phyloP scores from a whole-genome alignment of 352 stramenopile genomes.

The Pythium plurisporium region DNA sequence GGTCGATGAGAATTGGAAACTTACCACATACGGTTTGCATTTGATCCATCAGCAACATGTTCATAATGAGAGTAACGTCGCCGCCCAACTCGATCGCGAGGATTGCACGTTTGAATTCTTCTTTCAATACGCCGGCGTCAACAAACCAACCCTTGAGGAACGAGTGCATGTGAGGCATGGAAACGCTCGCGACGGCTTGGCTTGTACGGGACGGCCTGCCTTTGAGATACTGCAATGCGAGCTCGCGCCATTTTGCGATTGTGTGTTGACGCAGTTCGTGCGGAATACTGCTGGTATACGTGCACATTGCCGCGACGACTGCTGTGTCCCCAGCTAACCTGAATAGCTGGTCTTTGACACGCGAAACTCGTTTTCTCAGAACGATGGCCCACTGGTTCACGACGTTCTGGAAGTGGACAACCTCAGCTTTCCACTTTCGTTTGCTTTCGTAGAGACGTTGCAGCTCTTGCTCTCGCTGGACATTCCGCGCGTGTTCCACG shows the following conservation, averaged over 20 bases:
- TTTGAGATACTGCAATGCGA: slow-evolving; percentile 8
- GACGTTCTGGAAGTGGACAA: slow-evolving; percentile 36
- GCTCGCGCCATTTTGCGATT: slow-evolving; percentile 22
- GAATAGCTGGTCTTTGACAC: slow-evolving; percentile 21
- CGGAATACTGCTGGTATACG: slow-evolving; percentile 28
- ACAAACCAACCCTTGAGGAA: slow-evolving; percentile 30
- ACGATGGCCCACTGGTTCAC: slow-evolving; percentile 34
- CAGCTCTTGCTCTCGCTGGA: slow-evolving; percentile 41
- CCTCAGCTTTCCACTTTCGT: slow-evolving; percentile 34
- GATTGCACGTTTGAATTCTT: slow-evolving; percentile 31
- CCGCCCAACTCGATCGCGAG: slow-evolving; percentile 21
- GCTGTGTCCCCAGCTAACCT: slow-evolving; percentile 34
- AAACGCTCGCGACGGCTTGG: slow-evolving; percentile 4
- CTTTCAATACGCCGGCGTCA: slow-evolving; percentile 20
- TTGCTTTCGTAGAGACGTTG: slow-evolving; percentile 47
- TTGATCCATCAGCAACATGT: slow-evolving; percentile 50
- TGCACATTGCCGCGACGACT: slow-evolving; percentile 28
- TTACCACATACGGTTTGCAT: slow-evolving; percentile 37
- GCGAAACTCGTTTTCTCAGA: slow-evolving; percentile 18
- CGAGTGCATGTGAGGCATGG: slow-evolving; percentile 8
- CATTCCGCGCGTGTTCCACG: slow-evolving; percentile 24
- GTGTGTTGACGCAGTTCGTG: slow-evolving; percentile 24
- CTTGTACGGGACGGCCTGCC: slow-evolving; percentile 7
- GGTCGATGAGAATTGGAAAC: slow-evolving; percentile 49
- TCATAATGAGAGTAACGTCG: slow-evolving; percentile 28